These are phyloP conservation scores for Capsella rubella DNA, from an alignment of 441 rosid genomes.

Conservation along the genomic window DNA sequence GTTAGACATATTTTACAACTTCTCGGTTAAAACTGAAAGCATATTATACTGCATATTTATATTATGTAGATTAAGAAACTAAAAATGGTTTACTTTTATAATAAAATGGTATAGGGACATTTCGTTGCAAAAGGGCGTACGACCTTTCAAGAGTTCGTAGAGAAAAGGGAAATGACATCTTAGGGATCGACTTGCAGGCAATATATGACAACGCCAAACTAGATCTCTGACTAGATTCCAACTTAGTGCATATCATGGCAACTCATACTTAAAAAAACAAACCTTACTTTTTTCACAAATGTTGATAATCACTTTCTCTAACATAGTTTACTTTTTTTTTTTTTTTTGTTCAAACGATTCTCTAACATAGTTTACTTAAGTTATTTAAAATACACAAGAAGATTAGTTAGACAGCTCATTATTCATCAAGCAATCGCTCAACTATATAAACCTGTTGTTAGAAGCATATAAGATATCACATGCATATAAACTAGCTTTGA, in stretches of 20 bases:
- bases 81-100: neutral
- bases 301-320: conserved; percentile 9
- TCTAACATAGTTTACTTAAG: neutral
- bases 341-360: no score
- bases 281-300: conserved; percentile 16
- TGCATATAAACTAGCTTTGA: neutral
- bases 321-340: neutral
- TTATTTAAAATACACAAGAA: conserved; percentile 11
- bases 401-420: conserved; percentile 40
- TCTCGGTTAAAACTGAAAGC: neutral
- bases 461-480: conserved; percentile 32
- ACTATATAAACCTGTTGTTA: conserved; percentile 42
- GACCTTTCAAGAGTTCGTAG: neutral
- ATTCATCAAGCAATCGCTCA: conserved; percentile 32
- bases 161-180: conserved; percentile 35
- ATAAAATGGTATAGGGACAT: neutral
- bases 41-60: no score
- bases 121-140: neutral
- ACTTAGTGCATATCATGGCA: conserved; percentile 44
- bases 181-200: conserved; percentile 31
- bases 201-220: conserved; percentile 36
- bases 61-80: neutral
- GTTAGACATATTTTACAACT: neutral
- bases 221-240: conserved; percentile 43
- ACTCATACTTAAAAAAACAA: neutral